Evolutionary conservation across 2,329 filamentous ascomycete species (phyloP).

Genomic region (Xylaria sp.): DNA sequence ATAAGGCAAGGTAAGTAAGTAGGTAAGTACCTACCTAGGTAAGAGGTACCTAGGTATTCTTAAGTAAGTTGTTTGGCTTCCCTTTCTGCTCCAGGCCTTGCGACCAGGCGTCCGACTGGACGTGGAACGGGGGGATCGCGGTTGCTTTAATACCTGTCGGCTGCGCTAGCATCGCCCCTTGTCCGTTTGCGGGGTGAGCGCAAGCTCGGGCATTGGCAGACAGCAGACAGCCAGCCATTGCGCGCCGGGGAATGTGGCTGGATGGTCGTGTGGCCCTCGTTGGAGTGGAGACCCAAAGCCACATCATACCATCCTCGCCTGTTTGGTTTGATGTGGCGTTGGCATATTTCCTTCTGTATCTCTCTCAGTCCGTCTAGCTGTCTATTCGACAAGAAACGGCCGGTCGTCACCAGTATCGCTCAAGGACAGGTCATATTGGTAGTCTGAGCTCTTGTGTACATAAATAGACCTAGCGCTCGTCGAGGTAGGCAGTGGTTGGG

Average conservation of each 20-base stretch:
- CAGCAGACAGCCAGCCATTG: too few species aligned
- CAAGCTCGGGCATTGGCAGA: not conserved
- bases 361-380: too few species aligned
- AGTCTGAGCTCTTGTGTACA: too few species aligned
- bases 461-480: too few species aligned
- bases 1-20: too few species aligned
- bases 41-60: not conserved
- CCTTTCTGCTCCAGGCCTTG: conserved; percentile 12
- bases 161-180: conserved; percentile 33
- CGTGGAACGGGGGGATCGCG: conserved; percentile 41
- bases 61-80: not conserved
- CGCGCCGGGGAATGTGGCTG: conserved; percentile 25
- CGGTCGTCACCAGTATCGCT: too few species aligned
- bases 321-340: conserved; percentile 6
- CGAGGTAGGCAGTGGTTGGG: too few species aligned
- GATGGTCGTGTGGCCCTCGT: not conserved
- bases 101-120: conserved; percentile 33
- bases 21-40: too few species aligned
- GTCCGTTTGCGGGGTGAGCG: conserved; percentile 39
- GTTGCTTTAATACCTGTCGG: conserved; percentile 45
- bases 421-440: too few species aligned
- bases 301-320: conserved; percentile 21
- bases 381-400: too few species aligned
- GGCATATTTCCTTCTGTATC: too few species aligned
- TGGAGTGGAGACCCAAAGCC: not conserved